A percentile compares a stretch with the other conserved stretches of the same genome.
Conservation (phyloP, 108 stramenopile species). For the Cyclotella kingstonii region DNA sequence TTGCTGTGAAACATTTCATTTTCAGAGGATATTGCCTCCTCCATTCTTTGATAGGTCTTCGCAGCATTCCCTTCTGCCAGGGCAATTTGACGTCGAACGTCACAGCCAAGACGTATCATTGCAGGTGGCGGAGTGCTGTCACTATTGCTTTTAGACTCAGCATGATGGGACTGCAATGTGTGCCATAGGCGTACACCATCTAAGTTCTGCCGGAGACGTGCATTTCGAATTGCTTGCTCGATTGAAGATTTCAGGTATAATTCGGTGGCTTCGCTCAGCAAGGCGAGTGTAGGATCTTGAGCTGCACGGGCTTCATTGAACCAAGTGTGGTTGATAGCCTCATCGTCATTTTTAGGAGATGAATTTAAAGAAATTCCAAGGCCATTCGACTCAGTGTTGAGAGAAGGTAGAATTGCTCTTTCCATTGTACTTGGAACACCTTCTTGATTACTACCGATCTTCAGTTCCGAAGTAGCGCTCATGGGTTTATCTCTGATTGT, state of each 20-base stretch:
- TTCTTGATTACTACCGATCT: not conserved
- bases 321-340: constrained; percentile 47
- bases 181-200: constrained; percentile 85
- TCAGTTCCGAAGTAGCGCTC: constrained; percentile 1
- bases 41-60: constrained; percentile 76
- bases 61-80: constrained; percentile 77
- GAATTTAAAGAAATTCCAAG: not conserved
- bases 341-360: constrained; percentile 14
- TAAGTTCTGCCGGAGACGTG: constrained; percentile 77
- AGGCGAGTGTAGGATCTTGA: constrained; percentile 62
- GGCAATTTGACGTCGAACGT: constrained; percentile 74
- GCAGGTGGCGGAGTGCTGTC: constrained; percentile 46
- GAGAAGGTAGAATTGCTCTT: constrained; percentile 2
- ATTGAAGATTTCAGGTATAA: constrained; percentile 63
- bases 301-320: constrained; percentile 73
- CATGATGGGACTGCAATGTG: constrained; percentile 44
- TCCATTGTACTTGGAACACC: not conserved
- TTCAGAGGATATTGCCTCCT: constrained; percentile 75
- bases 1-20: constrained; percentile 24
- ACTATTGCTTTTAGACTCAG: constrained; percentile 15
- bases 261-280: constrained; percentile 71
- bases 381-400: not conserved
- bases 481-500: constrained; percentile 32
- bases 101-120: constrained; percentile 70
- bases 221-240: constrained; percentile 63